phyloP scores from a whole-genome alignment of 208 protist genomes.

The Acanthamoeba castellanii region DNA sequence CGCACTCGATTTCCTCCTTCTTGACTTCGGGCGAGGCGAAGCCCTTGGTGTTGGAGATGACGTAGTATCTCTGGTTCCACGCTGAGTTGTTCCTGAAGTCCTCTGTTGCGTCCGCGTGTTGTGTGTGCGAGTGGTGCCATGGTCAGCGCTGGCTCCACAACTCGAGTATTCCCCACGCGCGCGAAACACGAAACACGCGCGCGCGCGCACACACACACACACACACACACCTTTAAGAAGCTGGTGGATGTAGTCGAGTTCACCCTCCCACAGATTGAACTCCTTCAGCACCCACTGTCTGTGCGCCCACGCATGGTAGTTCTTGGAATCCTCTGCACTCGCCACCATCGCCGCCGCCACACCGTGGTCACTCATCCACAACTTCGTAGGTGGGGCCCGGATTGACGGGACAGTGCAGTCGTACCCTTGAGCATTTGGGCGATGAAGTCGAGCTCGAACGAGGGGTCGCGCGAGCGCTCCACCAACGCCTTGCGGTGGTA shows the following conservation, averaged over 20 bases:
- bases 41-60: constrained; percentile 79
- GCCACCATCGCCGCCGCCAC: not conserved
- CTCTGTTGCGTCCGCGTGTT: constrained; percentile 1
- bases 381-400: not conserved
- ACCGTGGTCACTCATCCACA: not conserved
- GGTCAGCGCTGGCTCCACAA: not conserved
- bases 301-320: constrained; percentile 95
- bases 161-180: not conserved
- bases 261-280: constrained; percentile 82
- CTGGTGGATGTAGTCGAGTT: constrained; percentile 84
- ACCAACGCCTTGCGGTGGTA: constrained; percentile 89
- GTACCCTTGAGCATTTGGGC: constrained; percentile 78
- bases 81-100: constrained; percentile 93
- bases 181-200: too few relatives aligned
- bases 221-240: constrained; percentile 79
- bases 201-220: too few relatives aligned
- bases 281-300: constrained; percentile 88
- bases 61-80: constrained; percentile 93
- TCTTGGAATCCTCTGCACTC: constrained; percentile 91
- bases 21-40: constrained; percentile 46
- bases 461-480: constrained; percentile 78
- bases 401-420: not conserved
- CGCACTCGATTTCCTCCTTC: constrained; percentile 54
- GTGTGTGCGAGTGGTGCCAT: not conserved
- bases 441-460: constrained; percentile 88